phyloP scores from a whole-genome alignment of 148 eudicot genomes.

The Chenopodium formosanum region DNA sequence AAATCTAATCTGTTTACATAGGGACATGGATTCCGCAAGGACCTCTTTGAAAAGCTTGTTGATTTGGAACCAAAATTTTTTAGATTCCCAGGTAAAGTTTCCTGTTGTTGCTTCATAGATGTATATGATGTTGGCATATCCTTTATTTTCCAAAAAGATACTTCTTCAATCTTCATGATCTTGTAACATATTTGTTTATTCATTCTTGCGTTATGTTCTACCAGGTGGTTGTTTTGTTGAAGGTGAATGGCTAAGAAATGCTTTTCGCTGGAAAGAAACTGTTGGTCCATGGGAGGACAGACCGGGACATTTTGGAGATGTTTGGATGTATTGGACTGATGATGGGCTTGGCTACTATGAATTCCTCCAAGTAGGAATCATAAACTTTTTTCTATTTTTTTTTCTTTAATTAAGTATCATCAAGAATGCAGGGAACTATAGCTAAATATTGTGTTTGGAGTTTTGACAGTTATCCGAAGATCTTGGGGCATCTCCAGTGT shows the following conservation, averaged over 20 bases:
- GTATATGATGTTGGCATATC: neutral
- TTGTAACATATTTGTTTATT: slow-evolving; percentile 1
- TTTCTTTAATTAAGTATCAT: neutral
- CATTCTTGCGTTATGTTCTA: slow-evolving; percentile 11
- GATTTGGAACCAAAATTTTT: slow-evolving; percentile 76
- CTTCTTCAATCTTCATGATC: neutral
- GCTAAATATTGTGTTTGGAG: slow-evolving; percentile 10
- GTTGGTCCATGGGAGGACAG: slow-evolving; percentile 87
- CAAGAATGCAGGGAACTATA: neutral
- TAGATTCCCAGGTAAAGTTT: slow-evolving; percentile 81
- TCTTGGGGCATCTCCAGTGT: slow-evolving; percentile 78
- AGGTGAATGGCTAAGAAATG: slow-evolving; percentile 70
- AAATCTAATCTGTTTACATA: slow-evolving; percentile 21
- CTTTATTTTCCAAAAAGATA: neutral
- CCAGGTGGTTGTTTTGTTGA: slow-evolving; percentile 91
- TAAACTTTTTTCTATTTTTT: neutral
- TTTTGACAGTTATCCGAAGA: slow-evolving; percentile 81
- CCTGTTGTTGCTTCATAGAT: neutral
- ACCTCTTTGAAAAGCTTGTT: slow-evolving; percentile 71
- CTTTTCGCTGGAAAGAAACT: slow-evolving; percentile 86
- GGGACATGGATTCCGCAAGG: slow-evolving; percentile 94
- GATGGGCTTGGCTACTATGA: slow-evolving; percentile 83
- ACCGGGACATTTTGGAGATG: slow-evolving; percentile 84
- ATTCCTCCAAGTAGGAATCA: slow-evolving; percentile 62
- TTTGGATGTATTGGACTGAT: slow-evolving; percentile 85